These are phyloP conservation scores for Pilaira anomala DNA, from an alignment of 192 early-diverging fungal species.

Conservation along the genomic window DNA sequence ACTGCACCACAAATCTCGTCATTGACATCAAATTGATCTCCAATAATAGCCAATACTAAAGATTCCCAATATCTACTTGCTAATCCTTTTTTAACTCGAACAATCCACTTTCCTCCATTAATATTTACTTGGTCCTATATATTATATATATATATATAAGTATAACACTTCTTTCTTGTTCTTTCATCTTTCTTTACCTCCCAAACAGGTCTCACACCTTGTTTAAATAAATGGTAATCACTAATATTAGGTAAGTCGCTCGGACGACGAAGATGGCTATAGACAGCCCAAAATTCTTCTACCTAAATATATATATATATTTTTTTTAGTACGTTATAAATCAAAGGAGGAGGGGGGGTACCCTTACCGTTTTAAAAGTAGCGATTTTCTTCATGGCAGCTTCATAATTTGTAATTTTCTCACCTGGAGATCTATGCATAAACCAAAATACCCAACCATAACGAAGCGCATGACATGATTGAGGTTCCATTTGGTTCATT, in stretches of 20 bases:
- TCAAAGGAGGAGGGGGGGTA: neutral
- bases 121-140: conserved; percentile 69
- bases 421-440: conserved; percentile 86
- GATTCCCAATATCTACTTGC: conserved; percentile 90
- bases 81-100: conserved; percentile 88
- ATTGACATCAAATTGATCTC: conserved; percentile 87
- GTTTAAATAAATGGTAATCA: conserved; percentile 93
- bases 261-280: conserved; percentile 78
- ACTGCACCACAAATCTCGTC: conserved; percentile 92
- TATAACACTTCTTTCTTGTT: neutral
- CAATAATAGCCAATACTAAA: conserved; percentile 83
- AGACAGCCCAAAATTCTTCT: conserved; percentile 79
- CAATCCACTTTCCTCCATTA: conserved; percentile 95
- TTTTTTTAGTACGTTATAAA: neutral
- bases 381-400: conserved; percentile 82
- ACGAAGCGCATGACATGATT: conserved; percentile 58
- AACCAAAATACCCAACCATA: conserved; percentile 92
- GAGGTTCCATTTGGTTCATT: conserved; percentile 1
- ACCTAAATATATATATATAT: conserved; percentile 40
- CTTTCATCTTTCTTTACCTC: conserved; percentile 52
- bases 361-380: conserved; percentile 68
- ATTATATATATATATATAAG: neutral
- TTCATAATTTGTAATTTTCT: conserved; percentile 87
- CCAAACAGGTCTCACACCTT: conserved; percentile 92
- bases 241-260: conserved; percentile 80